phyloP scores from a whole-genome alignment of 1,139 yeast genomes.

The Suhomyces panamericanus region DNA sequence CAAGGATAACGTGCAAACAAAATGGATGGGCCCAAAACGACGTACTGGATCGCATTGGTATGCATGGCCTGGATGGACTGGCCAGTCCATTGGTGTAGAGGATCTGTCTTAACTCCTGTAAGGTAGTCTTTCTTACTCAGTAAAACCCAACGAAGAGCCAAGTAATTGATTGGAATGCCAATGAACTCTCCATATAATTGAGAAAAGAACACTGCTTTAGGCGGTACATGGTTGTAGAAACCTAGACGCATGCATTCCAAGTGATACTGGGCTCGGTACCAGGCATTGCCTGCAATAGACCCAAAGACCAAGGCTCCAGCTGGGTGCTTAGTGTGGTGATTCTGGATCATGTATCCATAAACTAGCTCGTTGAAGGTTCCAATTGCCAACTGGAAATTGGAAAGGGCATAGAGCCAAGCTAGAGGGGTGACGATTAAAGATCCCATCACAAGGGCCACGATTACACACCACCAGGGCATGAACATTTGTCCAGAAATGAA shows the following conservation, averaged over 20 bases:
- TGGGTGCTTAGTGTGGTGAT: slow-evolving; percentile 34
- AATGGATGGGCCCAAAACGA: slow-evolving; percentile 47
- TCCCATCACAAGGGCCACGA: slow-evolving; percentile 46
- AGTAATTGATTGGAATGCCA: slow-evolving; percentile 52
- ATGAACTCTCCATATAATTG: slow-evolving; percentile 50
- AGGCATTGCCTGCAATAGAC: slow-evolving; percentile 53
- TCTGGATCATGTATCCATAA: slow-evolving; percentile 47
- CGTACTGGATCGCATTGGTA: slow-evolving; percentile 52
- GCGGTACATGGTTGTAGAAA: slow-evolving; percentile 50
- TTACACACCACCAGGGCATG: slow-evolving; percentile 52
- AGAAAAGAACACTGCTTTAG: slow-evolving; percentile 46
- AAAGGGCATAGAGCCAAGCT: slow-evolving; percentile 51
- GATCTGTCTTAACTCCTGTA: slow-evolving; percentile 40
- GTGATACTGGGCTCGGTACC: slow-evolving; percentile 54
- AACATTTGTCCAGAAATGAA: slow-evolving; percentile 41
- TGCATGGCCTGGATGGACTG: slow-evolving; percentile 42
- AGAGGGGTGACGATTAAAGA: slow-evolving; percentile 48
- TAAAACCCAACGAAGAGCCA: slow-evolving; percentile 49
- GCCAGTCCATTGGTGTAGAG: slow-evolving; percentile 55
- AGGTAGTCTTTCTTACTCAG: slow-evolving; percentile 38
- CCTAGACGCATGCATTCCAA: slow-evolving; percentile 51
- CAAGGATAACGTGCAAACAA: slow-evolving; percentile 41
- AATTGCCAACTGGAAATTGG: slow-evolving; percentile 52
- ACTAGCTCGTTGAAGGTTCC: slow-evolving; percentile 53
- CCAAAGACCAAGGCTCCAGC: slow-evolving; percentile 52